These are phyloP conservation scores for Schwanniomyces sp. DNA, from an alignment of 805 yeast species.

Conservation along the genomic window DNA sequence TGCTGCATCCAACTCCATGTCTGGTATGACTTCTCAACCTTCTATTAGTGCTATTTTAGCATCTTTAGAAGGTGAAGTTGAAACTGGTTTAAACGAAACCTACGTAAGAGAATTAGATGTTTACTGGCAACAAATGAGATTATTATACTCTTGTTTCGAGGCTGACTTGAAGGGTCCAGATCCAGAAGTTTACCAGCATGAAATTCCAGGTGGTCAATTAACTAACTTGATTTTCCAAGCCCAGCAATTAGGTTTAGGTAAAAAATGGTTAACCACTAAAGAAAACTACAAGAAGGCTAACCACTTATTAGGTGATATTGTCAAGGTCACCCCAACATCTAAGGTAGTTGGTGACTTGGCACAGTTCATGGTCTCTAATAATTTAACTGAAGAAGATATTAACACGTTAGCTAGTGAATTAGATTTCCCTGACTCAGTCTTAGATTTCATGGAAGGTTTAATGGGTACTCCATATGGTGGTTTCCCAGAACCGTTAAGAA, in stretches of 20 bases:
- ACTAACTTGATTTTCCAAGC: constrained; percentile 98
- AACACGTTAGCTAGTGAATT: constrained; percentile 81
- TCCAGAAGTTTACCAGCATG: constrained; percentile 98
- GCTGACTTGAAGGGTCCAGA: constrained; percentile 99
- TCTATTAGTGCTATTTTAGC: constrained; percentile 91
- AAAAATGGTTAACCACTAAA: constrained; percentile 95
- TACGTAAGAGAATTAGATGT: constrained; percentile 82
- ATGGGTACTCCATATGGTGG: constrained; percentile 99
- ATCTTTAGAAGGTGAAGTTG: constrained; percentile 82
- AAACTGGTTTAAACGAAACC: constrained; percentile 66
- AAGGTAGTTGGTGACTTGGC: constrained; percentile 99
- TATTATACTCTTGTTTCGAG: constrained; percentile 93
- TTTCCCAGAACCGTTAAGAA: constrained; percentile 98
- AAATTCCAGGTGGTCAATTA: constrained; percentile 99
- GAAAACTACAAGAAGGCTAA: constrained; percentile 92
- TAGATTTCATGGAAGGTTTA: constrained; percentile 98
- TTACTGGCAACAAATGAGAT: constrained; percentile 99
- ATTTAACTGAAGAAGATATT: constrained; percentile 82
- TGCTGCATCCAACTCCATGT: constrained; percentile 95
- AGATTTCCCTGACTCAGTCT: constrained; percentile 98
- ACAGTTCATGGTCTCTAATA: constrained; percentile 98
- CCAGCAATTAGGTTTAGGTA: constrained; percentile 96
- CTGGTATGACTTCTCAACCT: constrained; percentile 98
- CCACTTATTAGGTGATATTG: constrained; percentile 88
- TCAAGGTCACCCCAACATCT: constrained; percentile 99